A percentile compares a stretch with the other conserved stretches of the same genome.
phyloP scores from a whole-genome alignment of 108 stramenopile genomes.

The Conticribra guillardii region DNA sequence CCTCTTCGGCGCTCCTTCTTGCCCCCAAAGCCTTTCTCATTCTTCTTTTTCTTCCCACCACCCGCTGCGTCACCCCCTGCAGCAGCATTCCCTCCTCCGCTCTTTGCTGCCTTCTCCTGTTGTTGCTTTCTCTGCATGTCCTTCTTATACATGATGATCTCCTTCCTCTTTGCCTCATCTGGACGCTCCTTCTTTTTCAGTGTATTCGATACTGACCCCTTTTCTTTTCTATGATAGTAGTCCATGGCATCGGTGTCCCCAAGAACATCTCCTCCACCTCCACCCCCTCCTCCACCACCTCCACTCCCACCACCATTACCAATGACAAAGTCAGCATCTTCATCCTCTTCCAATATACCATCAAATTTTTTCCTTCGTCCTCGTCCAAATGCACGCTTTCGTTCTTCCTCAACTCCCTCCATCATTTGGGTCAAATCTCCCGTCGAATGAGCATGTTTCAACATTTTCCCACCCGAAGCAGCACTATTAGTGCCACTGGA shows the following conservation, averaged over 20 bases:
- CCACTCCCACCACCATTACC: slow-evolving; percentile 32
- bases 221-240: slow-evolving; percentile 75
- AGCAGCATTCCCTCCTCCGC: too few species aligned
- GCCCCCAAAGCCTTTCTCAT: slow-evolving; percentile 33
- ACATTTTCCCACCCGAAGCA: slow-evolving; percentile 1
- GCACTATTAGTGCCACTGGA: neutral
- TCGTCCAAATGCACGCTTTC: slow-evolving; percentile 19
- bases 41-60: slow-evolving; percentile 29
- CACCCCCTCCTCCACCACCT: slow-evolving; percentile 18
- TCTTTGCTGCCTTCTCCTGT: slow-evolving; percentile 14
- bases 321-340: slow-evolving; percentile 46
- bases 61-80: neutral
- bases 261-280: slow-evolving; percentile 50
- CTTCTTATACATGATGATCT: slow-evolving; percentile 84
- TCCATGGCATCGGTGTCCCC: slow-evolving; percentile 80
- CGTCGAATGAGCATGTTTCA: slow-evolving; percentile 47
- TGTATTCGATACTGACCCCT: slow-evolving; percentile 55
- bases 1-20: slow-evolving; percentile 37
- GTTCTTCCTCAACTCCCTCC: slow-evolving; percentile 11
- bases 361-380: slow-evolving; percentile 34
- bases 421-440: slow-evolving; percentile 44
- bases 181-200: slow-evolving; percentile 76
- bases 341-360: slow-evolving; percentile 42
- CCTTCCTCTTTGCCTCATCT: slow-evolving; percentile 80
- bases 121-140: slow-evolving; percentile 63